Base-by-base conservation (phyloP, 1,284 basidiomycete genomes). In the Apiotrichum laibachii region DNA sequence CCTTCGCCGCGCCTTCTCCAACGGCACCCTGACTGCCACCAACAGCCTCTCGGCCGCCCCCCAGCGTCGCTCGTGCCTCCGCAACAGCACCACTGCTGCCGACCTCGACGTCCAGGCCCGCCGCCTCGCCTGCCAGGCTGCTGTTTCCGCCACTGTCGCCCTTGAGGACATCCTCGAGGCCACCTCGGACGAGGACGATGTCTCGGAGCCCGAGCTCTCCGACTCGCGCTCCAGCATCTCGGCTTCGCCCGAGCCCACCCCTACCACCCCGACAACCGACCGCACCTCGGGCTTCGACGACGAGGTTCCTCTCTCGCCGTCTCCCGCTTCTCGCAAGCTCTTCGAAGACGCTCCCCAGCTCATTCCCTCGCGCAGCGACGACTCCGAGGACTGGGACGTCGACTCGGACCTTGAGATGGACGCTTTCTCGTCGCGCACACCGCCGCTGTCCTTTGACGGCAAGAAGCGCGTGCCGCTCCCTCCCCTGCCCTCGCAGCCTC, bases 1-100 rank as follows among this genome's bases (percentile, higher is more conserved):
- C 1, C 55, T 71, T 6, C 64, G 75, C 54, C 64, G 71, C 19
- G 73, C 76, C 18, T 75, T 65, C 61, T 69, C 67, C 39, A 73
- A 73, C 61, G 67, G 69, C 10, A 54, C 65, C 26, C 60, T 69
- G 22, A 55, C 54, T 2, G 19, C 31, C 22, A 46, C 51, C n/a
- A 31, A 39, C 11, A 31, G 47, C 7, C 35, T 65, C 33, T 61
- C 50, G 16, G 56, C 67, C 5, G 39, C 59, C 16, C 70, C 70
- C 16, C 49, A 50, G 39, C 67, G 66, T 51, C 52, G 61, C 43
- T 67, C 67, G 11, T 50, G 59, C 18, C 64, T 75, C 9, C 66
- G 70, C 67, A 49, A 62, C 56, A 66, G 64, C 39, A 50, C 57
- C 54, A 68, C 71, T 1, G 61, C 68, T 19, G 66, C 58, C 26